A percentile compares a stretch with the other conserved stretches of the same genome.
phyloP scores from a whole-genome alignment of 202 grass and related monocot species.

The Schoenoplectus tabernaemontani region DNA sequence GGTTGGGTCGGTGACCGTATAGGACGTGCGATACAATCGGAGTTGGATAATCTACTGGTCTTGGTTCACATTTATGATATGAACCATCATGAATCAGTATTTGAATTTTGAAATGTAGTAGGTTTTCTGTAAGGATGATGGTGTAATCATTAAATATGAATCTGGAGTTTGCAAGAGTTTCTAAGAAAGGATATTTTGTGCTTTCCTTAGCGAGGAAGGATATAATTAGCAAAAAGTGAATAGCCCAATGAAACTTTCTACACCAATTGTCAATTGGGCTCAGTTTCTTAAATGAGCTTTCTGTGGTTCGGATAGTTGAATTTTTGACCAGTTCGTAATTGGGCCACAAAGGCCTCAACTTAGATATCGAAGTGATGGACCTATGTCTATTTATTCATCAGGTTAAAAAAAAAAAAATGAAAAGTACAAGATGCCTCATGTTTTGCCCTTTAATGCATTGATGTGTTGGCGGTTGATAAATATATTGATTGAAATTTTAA shows the following conservation, averaged over 20 bases:
- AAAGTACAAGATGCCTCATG: neutral
- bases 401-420: too few species aligned
- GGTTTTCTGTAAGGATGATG: rapidly evolving
- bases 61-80: neutral
- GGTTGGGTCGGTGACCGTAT: neutral
- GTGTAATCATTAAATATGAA: neutral
- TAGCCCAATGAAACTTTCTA: too few species aligned
- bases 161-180: neutral
- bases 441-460: too few species aligned
- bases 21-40: slow-evolving; percentile 1
- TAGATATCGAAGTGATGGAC: neutral
- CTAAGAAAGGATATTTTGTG: neutral
- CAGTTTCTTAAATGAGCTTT: neutral
- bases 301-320: neutral
- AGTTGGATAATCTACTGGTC: neutral
- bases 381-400: neutral
- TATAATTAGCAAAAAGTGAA: neutral
- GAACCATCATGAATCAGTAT: too few species aligned
- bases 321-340: neutral
- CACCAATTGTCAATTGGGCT: too few species aligned
- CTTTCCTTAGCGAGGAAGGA: slow-evolving; percentile 10
- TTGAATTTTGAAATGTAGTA: too few species aligned
- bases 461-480: too few species aligned
- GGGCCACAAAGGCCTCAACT: neutral
- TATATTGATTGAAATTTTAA: too few species aligned